A percentile compares a stretch with the other conserved stretches of the same genome.
Evolutionary conservation across 2,329 filamentous ascomycete genomes (phyloP).

Genomic region (Colletotrichum truncatum): DNA sequence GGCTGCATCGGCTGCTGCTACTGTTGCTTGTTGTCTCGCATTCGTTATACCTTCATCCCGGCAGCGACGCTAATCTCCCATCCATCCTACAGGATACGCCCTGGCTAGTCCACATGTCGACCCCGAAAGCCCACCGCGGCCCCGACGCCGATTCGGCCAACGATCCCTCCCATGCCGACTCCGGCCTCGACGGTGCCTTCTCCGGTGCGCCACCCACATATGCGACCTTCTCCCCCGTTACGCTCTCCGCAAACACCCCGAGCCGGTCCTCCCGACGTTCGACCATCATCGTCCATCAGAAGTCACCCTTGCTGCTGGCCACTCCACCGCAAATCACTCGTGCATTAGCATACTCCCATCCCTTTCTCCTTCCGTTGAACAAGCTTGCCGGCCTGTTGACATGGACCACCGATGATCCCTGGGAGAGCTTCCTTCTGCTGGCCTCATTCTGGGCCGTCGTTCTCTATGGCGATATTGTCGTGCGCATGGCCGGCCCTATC

Average conservation of each 20-base stretch:
- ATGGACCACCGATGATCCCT: constrained; percentile 93
- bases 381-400: constrained; percentile 85
- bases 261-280: constrained; percentile 75
- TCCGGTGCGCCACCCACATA: constrained; percentile 73
- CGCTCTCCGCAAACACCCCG: constrained; percentile 73
- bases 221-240: constrained; percentile 89
- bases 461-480: constrained; percentile 85
- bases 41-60: neutral
- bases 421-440: constrained; percentile 95
- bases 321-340: constrained; percentile 95
- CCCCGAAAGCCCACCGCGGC: constrained; percentile 50
- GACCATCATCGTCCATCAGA: constrained; percentile 95
- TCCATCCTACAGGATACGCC: constrained; percentile 47
- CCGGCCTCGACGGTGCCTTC: constrained; percentile 43
- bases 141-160: constrained; percentile 40
- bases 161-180: constrained; percentile 43
- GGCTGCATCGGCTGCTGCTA: neutral
- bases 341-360: constrained; percentile 93
- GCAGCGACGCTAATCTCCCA: constrained; percentile 31
- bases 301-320: constrained; percentile 89
- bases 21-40: neutral
- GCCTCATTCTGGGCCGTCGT: constrained; percentile 86
- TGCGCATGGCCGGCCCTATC: constrained; percentile 84
- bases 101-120: constrained; percentile 64
- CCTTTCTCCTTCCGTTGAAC: constrained; percentile 90